Evolutionary conservation across 768 basidiomycete species (phyloP).

Genomic region (Termitomyces sp.): DNA sequence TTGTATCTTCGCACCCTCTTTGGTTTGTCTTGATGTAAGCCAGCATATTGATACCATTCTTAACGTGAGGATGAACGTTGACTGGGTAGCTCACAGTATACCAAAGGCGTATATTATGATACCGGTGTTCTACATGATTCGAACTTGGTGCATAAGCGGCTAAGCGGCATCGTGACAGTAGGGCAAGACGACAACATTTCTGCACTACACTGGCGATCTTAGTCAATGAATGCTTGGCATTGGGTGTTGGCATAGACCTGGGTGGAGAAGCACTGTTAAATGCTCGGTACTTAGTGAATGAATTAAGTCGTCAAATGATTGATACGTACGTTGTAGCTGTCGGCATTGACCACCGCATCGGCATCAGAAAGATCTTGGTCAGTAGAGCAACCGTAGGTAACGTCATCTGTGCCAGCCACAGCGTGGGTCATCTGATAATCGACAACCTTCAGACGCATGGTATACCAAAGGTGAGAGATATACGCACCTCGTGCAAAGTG

Average conservation of each 20-base stretch:
- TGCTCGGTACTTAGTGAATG: neutral
- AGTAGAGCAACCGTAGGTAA: too few relatives aligned
- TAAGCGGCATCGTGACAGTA: neutral
- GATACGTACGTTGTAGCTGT: slow-evolving; percentile 12
- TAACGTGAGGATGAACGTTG: neutral
- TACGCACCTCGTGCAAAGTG: too few relatives aligned
- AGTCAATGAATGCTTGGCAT: slow-evolving; percentile 20
- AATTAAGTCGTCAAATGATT: neutral
- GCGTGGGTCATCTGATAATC: too few relatives aligned
- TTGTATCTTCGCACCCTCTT: neutral
- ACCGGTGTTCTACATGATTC: too few relatives aligned
- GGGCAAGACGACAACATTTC: neutral
- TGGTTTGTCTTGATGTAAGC: neutral
- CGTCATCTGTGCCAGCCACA: too few relatives aligned
- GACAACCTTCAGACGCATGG: too few relatives aligned
- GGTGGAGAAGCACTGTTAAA: slow-evolving; percentile 36
- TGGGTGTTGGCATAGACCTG: slow-evolving; percentile 37
- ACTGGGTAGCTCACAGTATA: too few relatives aligned
- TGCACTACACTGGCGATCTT: neutral
- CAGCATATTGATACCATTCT: neutral
- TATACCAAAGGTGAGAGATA: too few relatives aligned
- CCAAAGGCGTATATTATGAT: neutral
- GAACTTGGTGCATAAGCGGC: neutral
- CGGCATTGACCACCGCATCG: too few relatives aligned
- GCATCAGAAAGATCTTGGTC: too few relatives aligned